Evolutionary conservation across 73 alveolate species (phyloP).

Genomic region (Effrenium voratum): DNA sequence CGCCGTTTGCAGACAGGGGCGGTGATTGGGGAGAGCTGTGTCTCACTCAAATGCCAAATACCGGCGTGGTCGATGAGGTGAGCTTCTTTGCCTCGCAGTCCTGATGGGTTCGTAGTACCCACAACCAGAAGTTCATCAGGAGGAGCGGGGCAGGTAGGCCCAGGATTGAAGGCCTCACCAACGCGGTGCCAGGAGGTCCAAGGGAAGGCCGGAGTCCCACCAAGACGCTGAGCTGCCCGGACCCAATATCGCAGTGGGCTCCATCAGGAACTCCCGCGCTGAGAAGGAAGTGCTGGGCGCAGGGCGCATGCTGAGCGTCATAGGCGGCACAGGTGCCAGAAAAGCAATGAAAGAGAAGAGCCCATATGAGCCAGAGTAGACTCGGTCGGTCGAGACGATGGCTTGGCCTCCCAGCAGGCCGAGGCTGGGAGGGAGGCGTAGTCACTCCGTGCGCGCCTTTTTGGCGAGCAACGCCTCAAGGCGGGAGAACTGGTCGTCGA

Average conservation of each 20-base stretch:
- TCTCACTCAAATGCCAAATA: neutral
- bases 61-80: neutral
- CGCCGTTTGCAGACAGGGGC: neutral
- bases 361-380: neutral
- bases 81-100: neutral
- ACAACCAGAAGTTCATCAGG: too few relatives aligned
- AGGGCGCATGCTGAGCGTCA: neutral
- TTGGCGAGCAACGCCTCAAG: conserved; percentile 16
- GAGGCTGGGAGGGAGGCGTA: neutral
- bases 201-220: neutral
- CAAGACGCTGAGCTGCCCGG: neutral
- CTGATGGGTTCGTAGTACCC: neutral
- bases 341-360: neutral
- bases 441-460: neutral
- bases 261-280: neutral
- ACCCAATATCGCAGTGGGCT: neutral
- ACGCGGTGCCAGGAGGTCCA: neutral
- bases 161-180: neutral
- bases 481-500: neutral
- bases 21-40: neutral
- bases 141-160: neutral
- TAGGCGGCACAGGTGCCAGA: neutral
- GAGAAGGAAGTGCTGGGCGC: neutral
- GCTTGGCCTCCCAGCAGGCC: neutral
- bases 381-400: neutral